These are phyloP conservation scores for Wickerhamiella cacticola DNA, from an alignment of 805 yeast species.

Conservation along the genomic window DNA sequence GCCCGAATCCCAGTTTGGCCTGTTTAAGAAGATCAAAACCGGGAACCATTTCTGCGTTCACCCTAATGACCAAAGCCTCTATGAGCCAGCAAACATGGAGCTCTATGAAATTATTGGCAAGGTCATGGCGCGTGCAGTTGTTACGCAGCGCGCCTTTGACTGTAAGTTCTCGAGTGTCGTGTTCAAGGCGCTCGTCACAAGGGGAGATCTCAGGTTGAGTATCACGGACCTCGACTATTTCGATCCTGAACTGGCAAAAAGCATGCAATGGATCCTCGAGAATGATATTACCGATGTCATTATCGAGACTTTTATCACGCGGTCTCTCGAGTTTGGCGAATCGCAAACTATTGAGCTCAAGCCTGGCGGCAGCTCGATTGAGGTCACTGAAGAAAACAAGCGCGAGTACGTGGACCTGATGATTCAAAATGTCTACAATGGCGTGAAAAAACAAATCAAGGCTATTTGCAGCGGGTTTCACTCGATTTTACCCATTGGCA, in stretches of 20 bases:
- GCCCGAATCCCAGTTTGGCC: constrained; percentile 96
- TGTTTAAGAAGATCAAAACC: constrained; percentile 96
- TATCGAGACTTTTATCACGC: constrained; percentile 72
- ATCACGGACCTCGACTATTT: constrained; percentile 97
- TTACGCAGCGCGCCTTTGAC: constrained; percentile 94
- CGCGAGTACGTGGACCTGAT: constrained; percentile 88
- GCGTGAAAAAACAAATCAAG: constrained; percentile 89
- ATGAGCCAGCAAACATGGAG: constrained; percentile 38
- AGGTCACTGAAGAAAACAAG: constrained; percentile 88
- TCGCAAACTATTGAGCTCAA: constrained; percentile 78
- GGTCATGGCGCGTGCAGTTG: constrained; percentile 93
- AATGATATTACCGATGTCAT: constrained; percentile 82
- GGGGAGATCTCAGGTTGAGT: constrained; percentile 85
- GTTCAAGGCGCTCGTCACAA: constrained; percentile 93
- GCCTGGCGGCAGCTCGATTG: constrained; percentile 75
- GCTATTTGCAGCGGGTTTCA: constrained; percentile 96
- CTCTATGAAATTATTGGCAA: constrained; percentile 97
- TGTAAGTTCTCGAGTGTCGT: constrained; percentile 97
- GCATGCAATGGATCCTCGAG: constrained; percentile 88
- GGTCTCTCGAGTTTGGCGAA: constrained; percentile 91
- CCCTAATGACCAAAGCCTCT: constrained; percentile 89
- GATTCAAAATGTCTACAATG: constrained; percentile 86
- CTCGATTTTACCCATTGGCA: constrained; percentile 91
- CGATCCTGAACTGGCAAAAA: constrained; percentile 90
- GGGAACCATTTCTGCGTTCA: constrained; percentile 97